Evolutionary conservation across 495 filamentous ascomycete species (phyloP), one percentile per base, ranked within the genome.

Genomic region (Tirmania nivea): DNA sequence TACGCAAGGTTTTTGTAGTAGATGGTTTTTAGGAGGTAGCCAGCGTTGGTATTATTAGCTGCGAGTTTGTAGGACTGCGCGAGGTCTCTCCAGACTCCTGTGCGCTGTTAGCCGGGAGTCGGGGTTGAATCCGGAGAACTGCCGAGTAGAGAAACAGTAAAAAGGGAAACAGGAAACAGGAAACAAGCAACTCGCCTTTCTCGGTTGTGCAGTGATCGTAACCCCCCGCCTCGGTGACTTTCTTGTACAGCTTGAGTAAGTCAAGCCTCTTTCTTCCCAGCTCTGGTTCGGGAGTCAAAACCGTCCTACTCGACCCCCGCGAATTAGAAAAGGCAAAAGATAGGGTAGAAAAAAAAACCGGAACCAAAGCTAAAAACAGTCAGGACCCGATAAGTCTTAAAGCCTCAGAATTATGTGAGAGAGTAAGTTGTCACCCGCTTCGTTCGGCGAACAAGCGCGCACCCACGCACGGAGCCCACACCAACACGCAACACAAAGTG

Each of bases 1-100:
- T 56, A 75, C 74, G 80, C 80, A 35, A 90, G 75, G 57, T 87
- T 79, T 59, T 81, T 82, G 70, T 88, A 89, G 67, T 86, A 90
- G 49, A 78, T 74, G 21, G 79, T 81, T 68, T 90, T 90, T 49
- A 89, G 65, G 20, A 76, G 71, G 65, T 86, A 89, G 3, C 81
- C 83, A 53, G 83, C 79, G 17, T 83, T 77, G 14, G 78, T 72
- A 55, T 82, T 81, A 53, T 75, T 72, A 25, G 71, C 71, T 45
- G 74, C 74, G 14, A 76, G 64, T 34, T 78, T 74, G 54, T 88
- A 76, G 48, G 80, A 76, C 12, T 75, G 69, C 8, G 79, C 81
- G 39, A 90, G 71, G 56, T 74, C 74, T 50, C 83, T 73, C 84
- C 84, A 90, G 52, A 78, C 79, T 34, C 86, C 61, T 63, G 39